Conservation (phyloP, 2,329 filamentous ascomycete species). For the Fusarium tupiense region DNA sequence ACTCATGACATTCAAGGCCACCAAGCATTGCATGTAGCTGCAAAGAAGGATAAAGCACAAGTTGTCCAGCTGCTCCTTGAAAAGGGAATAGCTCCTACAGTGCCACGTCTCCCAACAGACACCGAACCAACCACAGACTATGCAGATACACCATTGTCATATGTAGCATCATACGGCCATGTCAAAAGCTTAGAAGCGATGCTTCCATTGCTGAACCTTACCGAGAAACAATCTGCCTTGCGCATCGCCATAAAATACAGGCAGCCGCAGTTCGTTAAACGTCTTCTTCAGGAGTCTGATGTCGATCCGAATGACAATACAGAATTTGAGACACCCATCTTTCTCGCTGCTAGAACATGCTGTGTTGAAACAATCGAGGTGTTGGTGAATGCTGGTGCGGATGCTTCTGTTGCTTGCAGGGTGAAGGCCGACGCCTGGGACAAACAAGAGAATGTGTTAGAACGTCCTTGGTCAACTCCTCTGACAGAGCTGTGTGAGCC, state of each 20-base stretch:
- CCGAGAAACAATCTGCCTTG: conserved; percentile 42
- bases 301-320: conserved; percentile 45
- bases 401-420: conserved; percentile 37
- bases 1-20: neutral
- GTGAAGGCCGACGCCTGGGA: neutral
- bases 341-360: conserved; percentile 1
- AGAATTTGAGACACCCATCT: conserved; percentile 37
- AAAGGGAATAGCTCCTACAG: conserved; percentile 47
- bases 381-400: conserved; percentile 46
- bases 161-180: conserved; percentile 44
- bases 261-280: conserved; percentile 35
- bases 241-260: conserved; percentile 37
- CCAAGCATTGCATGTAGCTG: conserved; percentile 50
- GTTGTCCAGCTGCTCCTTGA: conserved; percentile 11
- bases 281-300: conserved; percentile 45
- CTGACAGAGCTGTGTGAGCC: neutral
- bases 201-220: conserved; percentile 38
- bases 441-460: neutral
- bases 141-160: conserved; percentile 11
- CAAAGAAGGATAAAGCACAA: conserved; percentile 17
- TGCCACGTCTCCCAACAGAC: neutral
- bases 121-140: too few relatives aligned
- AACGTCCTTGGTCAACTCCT: neutral
- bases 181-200: conserved; percentile 41
- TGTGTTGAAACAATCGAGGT: conserved; percentile 31